Base-by-base conservation (phyloP, 495 filamentous ascomycete species). In the Xylaria palmicola region DNA sequence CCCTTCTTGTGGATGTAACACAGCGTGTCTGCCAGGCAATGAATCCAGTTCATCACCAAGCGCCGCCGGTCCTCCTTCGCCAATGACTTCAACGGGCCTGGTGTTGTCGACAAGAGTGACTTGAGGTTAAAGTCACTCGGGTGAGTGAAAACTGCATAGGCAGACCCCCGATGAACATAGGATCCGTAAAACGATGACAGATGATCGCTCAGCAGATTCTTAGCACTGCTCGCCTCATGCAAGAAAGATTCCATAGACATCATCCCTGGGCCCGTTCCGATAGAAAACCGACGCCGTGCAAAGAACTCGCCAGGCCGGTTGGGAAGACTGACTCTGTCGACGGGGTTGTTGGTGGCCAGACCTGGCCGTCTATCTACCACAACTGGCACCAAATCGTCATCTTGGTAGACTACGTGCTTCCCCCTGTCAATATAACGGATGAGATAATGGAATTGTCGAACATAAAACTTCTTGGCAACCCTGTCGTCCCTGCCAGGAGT, bases 1-100 rank as follows among this genome's bases (percentile, higher is more conserved):
- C 88, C 88, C 58, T 82, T 82, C 29, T 81, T 81, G 73, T 97
- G 92, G 2, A 97, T 79, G 71, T 85, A 91, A 44, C 87, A 85
- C 22, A 96, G 68, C 9, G 88, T 90, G 62, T 92, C 88, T 0
- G 85, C 81, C 1, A 98, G 81, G 68, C 93, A 97, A 72, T 92
- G 91, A 40, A 93, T 85, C 93, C 93, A 97, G 64, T 89, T 86
- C 66, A 96, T 79, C 15, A 96, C 72, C 3, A 88, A 78, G 30
- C 80, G 74, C 29, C 88, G 83, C 27, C 90, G 85, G n/a, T 84
- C 81, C 56, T 85, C 78, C 69, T 95, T 96, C 2, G 85, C 69
- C 2, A 96, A 75, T 3, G 81, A 81, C 68, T 93, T 92, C 75
- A 92, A 85, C 5, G 75, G 74, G 43, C 78, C 74, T 2, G 89